These are phyloP conservation scores for Nepenthes gracilis DNA, from an alignment of 148 eudicot species.

Conservation along the genomic window DNA sequence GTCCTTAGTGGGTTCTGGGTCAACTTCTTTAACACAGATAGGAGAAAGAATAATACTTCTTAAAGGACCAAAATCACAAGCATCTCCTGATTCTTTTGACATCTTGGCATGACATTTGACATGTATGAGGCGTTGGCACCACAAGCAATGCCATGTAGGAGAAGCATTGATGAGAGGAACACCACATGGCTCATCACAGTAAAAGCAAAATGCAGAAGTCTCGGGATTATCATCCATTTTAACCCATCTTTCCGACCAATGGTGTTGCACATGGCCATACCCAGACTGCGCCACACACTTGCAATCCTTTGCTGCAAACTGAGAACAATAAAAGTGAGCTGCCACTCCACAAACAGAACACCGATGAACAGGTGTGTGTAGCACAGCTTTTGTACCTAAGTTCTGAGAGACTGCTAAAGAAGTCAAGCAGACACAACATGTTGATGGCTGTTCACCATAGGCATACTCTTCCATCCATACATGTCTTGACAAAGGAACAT, in stretches of 20 bases:
- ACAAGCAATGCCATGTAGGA: conserved; percentile 79
- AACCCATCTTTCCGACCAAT: conserved; percentile 86
- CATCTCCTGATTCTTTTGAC: conserved; percentile 64
- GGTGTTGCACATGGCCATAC: conserved; percentile 61
- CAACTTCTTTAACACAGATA: conserved; percentile 57
- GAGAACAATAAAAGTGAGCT: conserved; percentile 65
- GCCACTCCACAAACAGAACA: conserved; percentile 87
- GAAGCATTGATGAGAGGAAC: conserved; percentile 68
- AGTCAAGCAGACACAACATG: conserved; percentile 74
- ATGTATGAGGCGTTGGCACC: conserved; percentile 87
- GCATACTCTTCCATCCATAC: conserved; percentile 72
- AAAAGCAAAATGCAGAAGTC: conserved; percentile 62
- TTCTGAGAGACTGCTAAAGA: conserved; percentile 41
- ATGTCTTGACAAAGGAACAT: conserved; percentile 66
- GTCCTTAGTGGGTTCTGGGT: conserved; percentile 26
- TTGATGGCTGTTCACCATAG: conserved; percentile 53
- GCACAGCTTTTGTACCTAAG: conserved; percentile 38
- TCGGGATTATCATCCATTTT: conserved; percentile 70
- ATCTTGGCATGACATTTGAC: conserved; percentile 71
- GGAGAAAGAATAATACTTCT: conserved; percentile 68
- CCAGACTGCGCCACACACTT: conserved; percentile 81
- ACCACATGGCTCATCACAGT: conserved; percentile 88
- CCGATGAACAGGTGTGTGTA: conserved; percentile 49
- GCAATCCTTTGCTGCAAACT: conserved; percentile 68
- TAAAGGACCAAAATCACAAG: conserved; percentile 71